Conservation (phyloP, 192 early-diverging fungal species). For the Physocladia obscura region DNA sequence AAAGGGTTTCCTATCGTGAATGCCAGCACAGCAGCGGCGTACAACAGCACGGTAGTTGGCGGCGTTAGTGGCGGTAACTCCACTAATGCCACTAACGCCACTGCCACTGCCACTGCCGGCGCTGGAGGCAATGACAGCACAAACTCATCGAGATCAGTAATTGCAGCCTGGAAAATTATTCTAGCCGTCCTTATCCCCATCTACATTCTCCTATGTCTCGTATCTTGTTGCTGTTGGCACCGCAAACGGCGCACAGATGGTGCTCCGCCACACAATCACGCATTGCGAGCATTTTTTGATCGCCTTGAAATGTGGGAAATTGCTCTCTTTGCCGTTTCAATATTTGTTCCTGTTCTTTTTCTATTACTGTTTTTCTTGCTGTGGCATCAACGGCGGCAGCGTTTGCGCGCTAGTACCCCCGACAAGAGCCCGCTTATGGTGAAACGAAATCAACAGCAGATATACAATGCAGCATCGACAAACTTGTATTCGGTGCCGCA, state of each 20-base stretch:
- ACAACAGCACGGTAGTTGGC: neutral
- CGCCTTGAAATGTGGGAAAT: conserved; percentile 1
- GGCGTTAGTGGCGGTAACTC: neutral
- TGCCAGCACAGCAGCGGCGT: neutral
- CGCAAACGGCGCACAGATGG: neutral
- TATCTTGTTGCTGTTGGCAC: neutral
- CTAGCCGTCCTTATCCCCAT: conserved; percentile 8
- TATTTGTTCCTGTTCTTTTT: conserved; percentile 4
- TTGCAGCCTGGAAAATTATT: conserved; percentile 7
- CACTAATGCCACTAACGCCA: neutral
- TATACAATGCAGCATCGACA: too few species aligned
- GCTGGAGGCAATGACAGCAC: neutral
- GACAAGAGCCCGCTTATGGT: too few species aligned
- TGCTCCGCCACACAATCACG: neutral
- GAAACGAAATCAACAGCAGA: too few species aligned
- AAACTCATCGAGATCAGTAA: neutral
- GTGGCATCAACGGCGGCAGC: neutral
- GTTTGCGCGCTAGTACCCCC: too few species aligned
- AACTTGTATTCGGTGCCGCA: too few species aligned
- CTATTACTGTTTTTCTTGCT: neutral
- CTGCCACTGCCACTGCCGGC: neutral
- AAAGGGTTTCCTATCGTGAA: conserved; percentile 14
- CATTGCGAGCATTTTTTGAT: neutral
- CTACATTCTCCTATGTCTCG: neutral
- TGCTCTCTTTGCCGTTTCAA: neutral